A percentile compares a stretch with the other conserved stretches of the same genome.
Evolutionary conservation across 1,284 basidiomycete species (phyloP).

Genomic region (Mixia osmundae): DNA sequence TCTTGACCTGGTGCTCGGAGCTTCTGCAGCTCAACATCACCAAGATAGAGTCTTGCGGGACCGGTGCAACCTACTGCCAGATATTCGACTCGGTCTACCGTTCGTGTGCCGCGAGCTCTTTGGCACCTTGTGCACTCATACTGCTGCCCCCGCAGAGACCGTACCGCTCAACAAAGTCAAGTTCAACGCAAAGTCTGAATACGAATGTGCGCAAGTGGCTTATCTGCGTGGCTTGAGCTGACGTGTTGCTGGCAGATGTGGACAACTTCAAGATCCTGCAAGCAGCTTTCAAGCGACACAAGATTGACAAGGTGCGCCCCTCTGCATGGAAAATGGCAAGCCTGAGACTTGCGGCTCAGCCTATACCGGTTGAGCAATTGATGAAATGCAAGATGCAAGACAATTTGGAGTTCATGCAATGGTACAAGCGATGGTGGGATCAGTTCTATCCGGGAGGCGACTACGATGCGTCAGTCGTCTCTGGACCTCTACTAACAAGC

Average conservation of each 20-base stretch:
- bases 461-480: slow-evolving; percentile 41
- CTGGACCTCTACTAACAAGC: background rate
- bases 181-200: slow-evolving; percentile 22
- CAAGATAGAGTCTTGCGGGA: slow-evolving; percentile 29
- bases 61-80: slow-evolving; percentile 6
- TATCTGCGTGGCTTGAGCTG: slow-evolving; percentile 87
- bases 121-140: background rate
- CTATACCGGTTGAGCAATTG: slow-evolving; percentile 75
- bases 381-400: slow-evolving; percentile 99
- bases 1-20: slow-evolving; percentile 82
- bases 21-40: slow-evolving; percentile 73
- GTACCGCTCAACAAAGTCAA: background rate
- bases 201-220: no score
- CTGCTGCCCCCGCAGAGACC: background rate
- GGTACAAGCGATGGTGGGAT: slow-evolving; percentile 72
- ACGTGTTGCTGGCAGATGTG: slow-evolving; percentile 46
- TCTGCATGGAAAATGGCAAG: background rate
- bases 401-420: slow-evolving; percentile 96
- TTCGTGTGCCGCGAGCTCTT: background rate
- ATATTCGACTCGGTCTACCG: slow-evolving; percentile 8
- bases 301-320: slow-evolving; percentile 64
- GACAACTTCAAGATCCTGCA: slow-evolving; percentile 11
- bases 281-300: slow-evolving; percentile 59
- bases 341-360: slow-evolving; percentile 28
- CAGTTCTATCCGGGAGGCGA: slow-evolving; percentile 61